Evolutionary conservation across 257 asterid species (phyloP), one percentile per base, ranked within the genome.

Genomic region (Solanum pennellii): DNA sequence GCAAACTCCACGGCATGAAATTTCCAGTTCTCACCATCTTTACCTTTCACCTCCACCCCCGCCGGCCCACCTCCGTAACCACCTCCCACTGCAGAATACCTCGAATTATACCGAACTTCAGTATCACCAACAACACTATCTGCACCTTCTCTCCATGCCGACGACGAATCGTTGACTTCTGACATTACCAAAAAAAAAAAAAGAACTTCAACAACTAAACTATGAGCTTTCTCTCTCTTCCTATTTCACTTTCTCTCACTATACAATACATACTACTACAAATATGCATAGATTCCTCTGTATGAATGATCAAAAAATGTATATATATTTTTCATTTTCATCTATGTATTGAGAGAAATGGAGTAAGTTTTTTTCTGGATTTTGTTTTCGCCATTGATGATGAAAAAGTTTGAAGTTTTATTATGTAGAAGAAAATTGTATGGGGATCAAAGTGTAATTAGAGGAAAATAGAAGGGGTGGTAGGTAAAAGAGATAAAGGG

Each of bases 1-100:
- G 95, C 96, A 41, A 97, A 97, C 91, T 97, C 99, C 93, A 93
- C 91, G 88, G 82, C 94, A 83, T 94, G 97, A 86, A 85, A 91
- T 91, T 89, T 93, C 99, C 98, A 94, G 87, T 91, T 92, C 68
- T 73, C 90, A 89, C 89, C 85, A 21, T 45, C 92, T 16, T 87
- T 83, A 45, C 49, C 83, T 66, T 37, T 21, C 52, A 39, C 77
- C 44, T 37, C 86, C 86, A 60, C 89, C 88, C 86, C 73, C 86
- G 47, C 72, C 83, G 83, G 49, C 21, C 41, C 83, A 3, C 90
- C 66, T n/a, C 71, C 35, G 77, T 73, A 73, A 73, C 87, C 83
- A 3, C 90, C 73, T 45, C 23, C 89, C 44, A 83, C 31, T 18
- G 84, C 87, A 21, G 60, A 71, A 35, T 89, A 41, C 37, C 83